Evolutionary conservation across 129 eudicot genomes (phyloP).

Genomic region (Heracleum sosnowskyi): DNA sequence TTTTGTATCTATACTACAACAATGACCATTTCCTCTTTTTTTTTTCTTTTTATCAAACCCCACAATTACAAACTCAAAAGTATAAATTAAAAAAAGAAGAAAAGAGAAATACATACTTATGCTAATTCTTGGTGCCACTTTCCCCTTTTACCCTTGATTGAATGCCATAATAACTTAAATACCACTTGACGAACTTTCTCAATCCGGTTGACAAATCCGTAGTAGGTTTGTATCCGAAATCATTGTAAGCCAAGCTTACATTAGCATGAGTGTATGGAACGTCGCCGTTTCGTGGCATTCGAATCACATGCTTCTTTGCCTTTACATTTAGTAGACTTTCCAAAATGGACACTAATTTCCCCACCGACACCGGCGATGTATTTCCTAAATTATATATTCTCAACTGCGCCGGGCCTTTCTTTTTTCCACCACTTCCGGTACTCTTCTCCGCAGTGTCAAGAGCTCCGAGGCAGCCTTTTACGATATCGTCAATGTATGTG

Average conservation of each 20-base stretch:
- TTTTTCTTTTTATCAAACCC: neutral
- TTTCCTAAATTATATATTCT: constrained; percentile 66
- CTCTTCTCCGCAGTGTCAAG: constrained; percentile 73
- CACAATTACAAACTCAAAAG: neutral
- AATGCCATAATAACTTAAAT: constrained; percentile 57
- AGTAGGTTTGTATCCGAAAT: constrained; percentile 70
- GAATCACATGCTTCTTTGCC: constrained; percentile 58
- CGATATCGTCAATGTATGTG: constrained; percentile 70
- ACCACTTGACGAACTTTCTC: constrained; percentile 71
- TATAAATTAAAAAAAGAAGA: neutral
- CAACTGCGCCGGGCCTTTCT: constrained; percentile 48
- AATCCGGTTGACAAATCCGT: constrained; percentile 64
- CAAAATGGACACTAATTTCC: constrained; percentile 41
- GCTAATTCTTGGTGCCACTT: constrained; percentile 6
- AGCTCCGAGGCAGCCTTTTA: constrained; percentile 72
- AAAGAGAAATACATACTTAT: neutral
- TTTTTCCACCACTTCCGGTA: constrained; percentile 72
- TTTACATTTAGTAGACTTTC: constrained; percentile 42
- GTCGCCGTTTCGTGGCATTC: constrained; percentile 82
- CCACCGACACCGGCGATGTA: constrained; percentile 75
- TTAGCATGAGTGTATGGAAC: constrained; percentile 79
- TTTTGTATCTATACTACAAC: constrained; percentile 21
- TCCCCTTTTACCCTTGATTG: constrained; percentile 46
- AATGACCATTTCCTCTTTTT: too few species aligned
- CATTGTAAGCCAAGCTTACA: constrained; percentile 51